These are phyloP conservation scores for Xylariaceae sp. DNA, from an alignment of 2,329 filamentous ascomycete genomes.

Conservation along the genomic window DNA sequence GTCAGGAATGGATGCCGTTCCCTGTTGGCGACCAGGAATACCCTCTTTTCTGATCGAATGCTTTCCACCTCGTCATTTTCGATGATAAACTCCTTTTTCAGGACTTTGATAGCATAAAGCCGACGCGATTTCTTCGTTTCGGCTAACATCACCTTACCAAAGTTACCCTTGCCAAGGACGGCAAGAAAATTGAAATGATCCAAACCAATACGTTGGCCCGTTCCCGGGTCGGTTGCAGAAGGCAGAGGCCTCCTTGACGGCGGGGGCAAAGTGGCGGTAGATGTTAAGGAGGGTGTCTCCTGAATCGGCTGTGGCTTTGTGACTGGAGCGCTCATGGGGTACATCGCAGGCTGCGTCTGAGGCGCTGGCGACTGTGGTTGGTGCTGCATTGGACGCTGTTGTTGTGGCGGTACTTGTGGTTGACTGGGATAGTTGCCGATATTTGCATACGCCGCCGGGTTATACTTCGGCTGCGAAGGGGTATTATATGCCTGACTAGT, in stretches of 20 bases:
- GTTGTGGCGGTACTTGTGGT: slow-evolving; percentile 45
- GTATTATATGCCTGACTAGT: slow-evolving; percentile 32
- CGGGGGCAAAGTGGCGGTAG: slow-evolving; percentile 38
- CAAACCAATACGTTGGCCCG: slow-evolving; percentile 83
- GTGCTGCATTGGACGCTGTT: slow-evolving; percentile 42
- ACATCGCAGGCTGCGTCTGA: slow-evolving; percentile 39
- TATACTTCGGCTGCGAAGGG: slow-evolving; percentile 65
- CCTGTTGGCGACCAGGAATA: slow-evolving; percentile 95
- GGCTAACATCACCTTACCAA: slow-evolving; percentile 98
- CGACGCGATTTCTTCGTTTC: slow-evolving; percentile 93
- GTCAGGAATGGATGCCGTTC: slow-evolving; percentile 95
- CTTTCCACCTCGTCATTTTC: slow-evolving; percentile 99
- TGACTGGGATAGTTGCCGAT: slow-evolving; percentile 54
- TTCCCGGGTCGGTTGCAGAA: slow-evolving; percentile 71
- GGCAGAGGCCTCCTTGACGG: slow-evolving; percentile 64
- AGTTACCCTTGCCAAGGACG: slow-evolving; percentile 97
- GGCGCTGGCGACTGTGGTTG: slow-evolving; percentile 34
- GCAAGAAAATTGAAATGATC: slow-evolving; percentile 99
- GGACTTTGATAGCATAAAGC: slow-evolving; percentile 96
- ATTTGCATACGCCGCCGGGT: slow-evolving; percentile 75
- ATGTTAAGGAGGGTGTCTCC: slow-evolving; percentile 40
- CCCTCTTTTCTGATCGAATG: slow-evolving; percentile 94
- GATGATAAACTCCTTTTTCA: slow-evolving; percentile 99
- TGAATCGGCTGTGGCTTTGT: slow-evolving; percentile 46
- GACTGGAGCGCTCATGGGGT: slow-evolving; percentile 35